A percentile compares a stretch with the other conserved stretches of the same genome.
Conservation (phyloP, 192 early-diverging fungal species). For the Allomyces macrogynus region DNA sequence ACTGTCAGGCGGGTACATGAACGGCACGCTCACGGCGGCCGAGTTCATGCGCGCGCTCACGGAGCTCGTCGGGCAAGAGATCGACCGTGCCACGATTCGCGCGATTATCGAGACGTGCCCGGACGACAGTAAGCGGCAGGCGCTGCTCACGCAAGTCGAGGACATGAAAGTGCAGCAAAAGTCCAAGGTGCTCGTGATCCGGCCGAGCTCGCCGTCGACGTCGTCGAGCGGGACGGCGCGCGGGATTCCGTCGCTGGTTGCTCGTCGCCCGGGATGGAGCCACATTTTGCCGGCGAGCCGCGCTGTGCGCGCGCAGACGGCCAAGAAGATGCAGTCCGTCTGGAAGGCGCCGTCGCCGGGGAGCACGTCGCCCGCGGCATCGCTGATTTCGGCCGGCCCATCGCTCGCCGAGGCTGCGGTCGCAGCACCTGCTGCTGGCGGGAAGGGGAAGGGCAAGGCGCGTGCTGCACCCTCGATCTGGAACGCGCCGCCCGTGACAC, state of each 20-base stretch:
- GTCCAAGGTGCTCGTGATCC: no score
- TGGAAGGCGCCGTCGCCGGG: no score
- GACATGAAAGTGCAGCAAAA: no score
- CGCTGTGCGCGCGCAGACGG: neutral
- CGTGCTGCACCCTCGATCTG: neutral
- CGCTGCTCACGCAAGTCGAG: neutral
- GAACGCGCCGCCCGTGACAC: neutral
- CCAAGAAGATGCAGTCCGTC: neutral
- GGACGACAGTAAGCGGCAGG: neutral
- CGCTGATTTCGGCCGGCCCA: no score
- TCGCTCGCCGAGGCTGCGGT: no score
- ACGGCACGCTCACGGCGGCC: neutral
- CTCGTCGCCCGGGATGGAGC: neutral
- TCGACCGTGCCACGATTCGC: neutral
- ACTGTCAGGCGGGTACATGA: neutral
- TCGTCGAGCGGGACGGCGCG: no score
- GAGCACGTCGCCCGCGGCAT: no score
- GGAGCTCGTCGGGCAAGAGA: neutral
- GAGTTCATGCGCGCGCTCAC: conserved; percentile 1
- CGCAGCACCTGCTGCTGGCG: no score
- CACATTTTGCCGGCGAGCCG: neutral
- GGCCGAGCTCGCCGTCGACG: no score
- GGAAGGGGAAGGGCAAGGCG: no score
- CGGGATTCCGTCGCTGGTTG: no score
- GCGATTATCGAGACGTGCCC: neutral